Conservation (phyloP, 1,139 yeast genomes). For the Scheffersomyces lignicola region DNA sequence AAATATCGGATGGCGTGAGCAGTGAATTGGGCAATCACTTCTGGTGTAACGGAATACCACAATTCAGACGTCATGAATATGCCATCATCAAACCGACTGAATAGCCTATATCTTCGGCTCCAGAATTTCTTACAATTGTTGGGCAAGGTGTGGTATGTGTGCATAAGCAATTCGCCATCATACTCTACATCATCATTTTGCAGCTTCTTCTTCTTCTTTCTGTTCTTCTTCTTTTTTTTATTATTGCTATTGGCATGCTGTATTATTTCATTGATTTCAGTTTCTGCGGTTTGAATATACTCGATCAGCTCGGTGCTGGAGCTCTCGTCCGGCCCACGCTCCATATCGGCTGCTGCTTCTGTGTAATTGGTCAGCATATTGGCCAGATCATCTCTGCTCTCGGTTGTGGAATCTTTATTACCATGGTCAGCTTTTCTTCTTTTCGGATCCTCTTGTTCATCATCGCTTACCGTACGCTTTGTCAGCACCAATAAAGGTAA, state of each 20-base stretch:
- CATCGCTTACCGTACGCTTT: conserved; percentile 1
- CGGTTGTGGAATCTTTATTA: no score
- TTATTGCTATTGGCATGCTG: neutral
- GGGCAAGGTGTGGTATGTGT: conserved; percentile 42
- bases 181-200: conserved; percentile 22
- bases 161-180: conserved; percentile 40
- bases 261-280: no score
- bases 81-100: conserved; percentile 66
- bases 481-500: no score
- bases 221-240: neutral
- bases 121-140: conserved; percentile 53
- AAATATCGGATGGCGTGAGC: conserved; percentile 52
- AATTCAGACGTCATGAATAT: conserved; percentile 70
- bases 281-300: no score
- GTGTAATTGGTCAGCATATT: no score
- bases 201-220: conserved; percentile 10
- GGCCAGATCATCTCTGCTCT: no score
- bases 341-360: no score
- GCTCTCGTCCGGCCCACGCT: no score
- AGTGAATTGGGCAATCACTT: conserved; percentile 60
- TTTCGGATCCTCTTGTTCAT: neutral
- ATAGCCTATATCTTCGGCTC: conserved; percentile 57
- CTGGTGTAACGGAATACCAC: conserved; percentile 95
- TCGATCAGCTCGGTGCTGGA: no score
- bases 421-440: neutral